phyloP scores from a whole-genome alignment of 495 filamentous ascomycete species.

The Daldinia caldariorum region DNA sequence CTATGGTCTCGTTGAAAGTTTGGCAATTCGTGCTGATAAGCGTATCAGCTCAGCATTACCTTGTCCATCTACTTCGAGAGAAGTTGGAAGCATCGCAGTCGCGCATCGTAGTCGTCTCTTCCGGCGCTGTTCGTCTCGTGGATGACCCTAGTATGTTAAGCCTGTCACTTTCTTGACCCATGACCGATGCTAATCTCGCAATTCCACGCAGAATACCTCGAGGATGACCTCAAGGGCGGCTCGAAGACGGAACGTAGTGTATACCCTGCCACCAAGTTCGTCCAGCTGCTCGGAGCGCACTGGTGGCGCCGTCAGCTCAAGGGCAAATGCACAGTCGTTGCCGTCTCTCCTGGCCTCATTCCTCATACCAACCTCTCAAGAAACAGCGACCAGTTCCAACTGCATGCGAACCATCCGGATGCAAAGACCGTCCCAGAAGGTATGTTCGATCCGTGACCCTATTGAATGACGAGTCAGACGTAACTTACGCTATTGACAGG shows the following conservation, averaged over 20 bases:
- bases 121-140: slow-evolving; percentile 50
- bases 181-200: slow-evolving; percentile 8
- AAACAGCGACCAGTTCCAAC: slow-evolving; percentile 17
- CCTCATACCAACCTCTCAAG: slow-evolving; percentile 50
- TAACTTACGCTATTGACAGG: slow-evolving; percentile 38
- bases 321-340: slow-evolving; percentile 51
- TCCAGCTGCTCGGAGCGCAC: slow-evolving; percentile 56
- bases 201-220: slow-evolving; percentile 34
- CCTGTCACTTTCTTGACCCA: background rate
- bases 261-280: slow-evolving; percentile 55
- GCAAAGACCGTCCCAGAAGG: slow-evolving; percentile 54
- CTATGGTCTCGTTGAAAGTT: background rate
- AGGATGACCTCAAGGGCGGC: slow-evolving; percentile 46
- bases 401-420: slow-evolving; percentile 45
- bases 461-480: background rate
- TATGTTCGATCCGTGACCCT: slow-evolving; percentile 29
- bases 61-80: slow-evolving; percentile 51
- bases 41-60: slow-evolving; percentile 56
- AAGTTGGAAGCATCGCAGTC: slow-evolving; percentile 51
- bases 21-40: background rate
- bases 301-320: slow-evolving; percentile 61
- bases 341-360: slow-evolving; percentile 58
- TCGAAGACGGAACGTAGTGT: slow-evolving; percentile 40
- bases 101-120: slow-evolving; percentile 57
- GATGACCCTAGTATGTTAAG: slow-evolving; percentile 45